Base-by-base conservation (phyloP, 768 basidiomycete genomes). In the Leccinum fibrillosum region DNA sequence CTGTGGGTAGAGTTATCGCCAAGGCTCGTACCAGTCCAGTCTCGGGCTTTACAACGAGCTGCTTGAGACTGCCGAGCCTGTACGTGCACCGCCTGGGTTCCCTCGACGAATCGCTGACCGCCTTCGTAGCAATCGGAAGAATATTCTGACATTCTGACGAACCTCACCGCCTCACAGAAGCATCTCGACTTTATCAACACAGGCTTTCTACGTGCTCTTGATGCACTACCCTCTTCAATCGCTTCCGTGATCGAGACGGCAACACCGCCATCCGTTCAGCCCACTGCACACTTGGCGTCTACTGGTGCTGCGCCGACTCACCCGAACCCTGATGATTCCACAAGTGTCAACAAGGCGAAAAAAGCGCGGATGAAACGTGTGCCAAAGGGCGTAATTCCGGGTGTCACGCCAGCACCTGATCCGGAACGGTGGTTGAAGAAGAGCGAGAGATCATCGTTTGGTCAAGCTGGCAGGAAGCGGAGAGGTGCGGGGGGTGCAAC, bases 361-460 rank as follows among this genome's bases (percentile, higher is more conserved):
- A 82, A 82, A 69, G 79, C 82, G 63, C 80, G 87, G 58, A 81
- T 73, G 72, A 82, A 82, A 61, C 85, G 90, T 67, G 79, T 92
- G 17, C 90, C 91, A 13, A 78, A 82, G 55, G 86, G 88, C n/a
- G 86, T 92, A 21, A 72, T 85, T 25, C 88, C 85, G 17, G 90
- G 91, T 19, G 84, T 90, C 12, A 91, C 90, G 4, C 90, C 90
- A 28, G 80, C 85, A 17, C 91, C 92, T 32, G 91, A 93, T 74
- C 90, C 91, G 25, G 91, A 93, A 71, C 77, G 91, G 61, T 93
- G 91, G 91, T 70, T 93, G 59, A 93, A 93, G 82, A 93, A 91
- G 77, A 88, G 83, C 53, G 89, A 92, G 70, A 78, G 90, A 51
- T 80, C 87, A 13, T 82, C 78, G 26, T 84, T 82, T 69, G 68